phyloP scores from a whole-genome alignment of 306 rosid species.

The Malus fusca region DNA sequence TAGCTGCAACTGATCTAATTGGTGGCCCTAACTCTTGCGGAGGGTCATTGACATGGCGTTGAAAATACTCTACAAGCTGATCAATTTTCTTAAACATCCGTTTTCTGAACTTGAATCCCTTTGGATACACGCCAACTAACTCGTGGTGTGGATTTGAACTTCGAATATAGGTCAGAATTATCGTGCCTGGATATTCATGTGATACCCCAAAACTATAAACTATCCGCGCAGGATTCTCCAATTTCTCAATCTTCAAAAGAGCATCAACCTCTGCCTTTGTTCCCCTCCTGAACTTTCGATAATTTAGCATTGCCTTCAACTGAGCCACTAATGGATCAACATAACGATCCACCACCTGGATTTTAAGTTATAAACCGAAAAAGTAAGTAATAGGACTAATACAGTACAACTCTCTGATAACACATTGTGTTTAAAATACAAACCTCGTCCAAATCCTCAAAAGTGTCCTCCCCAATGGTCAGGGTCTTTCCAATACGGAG shows the following conservation, averaged over 20 bases:
- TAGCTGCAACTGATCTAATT: constrained; percentile 88
- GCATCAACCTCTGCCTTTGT: constrained; percentile 88
- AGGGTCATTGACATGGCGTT: constrained; percentile 78
- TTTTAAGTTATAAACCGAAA: neutral
- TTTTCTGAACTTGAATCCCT: constrained; percentile 91
- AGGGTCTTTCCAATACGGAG: constrained; percentile 91
- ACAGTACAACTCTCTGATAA: neutral
- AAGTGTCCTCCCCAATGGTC: constrained; percentile 94
- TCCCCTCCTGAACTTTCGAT: constrained; percentile 81
- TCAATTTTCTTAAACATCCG: constrained; percentile 91
- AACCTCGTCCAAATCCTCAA: constrained; percentile 96
- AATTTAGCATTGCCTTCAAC: constrained; percentile 72
- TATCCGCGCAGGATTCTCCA: constrained; percentile 71
- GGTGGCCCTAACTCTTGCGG: constrained; percentile 70
- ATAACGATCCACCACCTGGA: constrained; percentile 91
- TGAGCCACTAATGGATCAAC: constrained; percentile 92
- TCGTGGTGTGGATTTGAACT: constrained; percentile 95
- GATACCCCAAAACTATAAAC: constrained; percentile 84
- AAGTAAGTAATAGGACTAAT: neutral
- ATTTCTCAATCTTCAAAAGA: constrained; percentile 64
- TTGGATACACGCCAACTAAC: constrained; percentile 86
- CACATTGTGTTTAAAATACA: constrained; percentile 1
- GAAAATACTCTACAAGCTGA: constrained; percentile 85
- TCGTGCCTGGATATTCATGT: neutral
- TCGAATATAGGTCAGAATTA: constrained; percentile 55